Evolutionary conservation across 2,329 filamentous ascomycete species (phyloP), one percentile per base, ranked within the genome.

Genomic region (Trichoderma simmonsii): DNA sequence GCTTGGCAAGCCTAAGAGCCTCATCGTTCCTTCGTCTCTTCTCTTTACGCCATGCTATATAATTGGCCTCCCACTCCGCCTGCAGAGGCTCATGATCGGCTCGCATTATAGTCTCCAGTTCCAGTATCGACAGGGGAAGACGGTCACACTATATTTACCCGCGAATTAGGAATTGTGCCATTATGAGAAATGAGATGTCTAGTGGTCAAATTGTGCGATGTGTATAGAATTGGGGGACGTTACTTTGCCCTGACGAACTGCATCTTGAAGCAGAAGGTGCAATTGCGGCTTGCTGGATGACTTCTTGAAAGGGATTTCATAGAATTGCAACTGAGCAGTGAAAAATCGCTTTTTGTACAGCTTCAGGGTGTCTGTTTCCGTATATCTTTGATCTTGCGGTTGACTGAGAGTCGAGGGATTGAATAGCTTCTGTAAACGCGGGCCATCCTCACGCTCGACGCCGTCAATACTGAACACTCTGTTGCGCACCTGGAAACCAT

Each of bases 81-180:
- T 69, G 62, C 18, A 69, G n/a, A 9, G 74, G 70, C 11, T 60
- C 61, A 2, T 73, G 72, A 3, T 75, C 73, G 6, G 30, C 56
- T 34, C 62, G 54, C 48, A 71, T 70, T 9, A 48, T 32, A 9
- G 75, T 39, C 9, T 71, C 73, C 3, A 73, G 24, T 18, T 59
- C 61, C 12, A 12, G 6, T 1, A 67, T 39, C 5, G 48, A 48
- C 3, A 67, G 12, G 3, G 62, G 54, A 8, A 71, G 39, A 3
- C 6, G 54, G 12, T 67, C 15, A 36, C 62, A 71, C 62, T 71
- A 48, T 24, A 36, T 4, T 6, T 14, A 26, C 3, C 8, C 4
- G 43, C n/a, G n/a, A 14, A 11, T 57, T 8, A 48, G 26, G 18
- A 48, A 48, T n/a, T 3, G 18, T 48, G 18, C 9, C 39, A 18